Conservation (phyloP, 1,139 yeast genomes). For the Williopsis jadinii region DNA sequence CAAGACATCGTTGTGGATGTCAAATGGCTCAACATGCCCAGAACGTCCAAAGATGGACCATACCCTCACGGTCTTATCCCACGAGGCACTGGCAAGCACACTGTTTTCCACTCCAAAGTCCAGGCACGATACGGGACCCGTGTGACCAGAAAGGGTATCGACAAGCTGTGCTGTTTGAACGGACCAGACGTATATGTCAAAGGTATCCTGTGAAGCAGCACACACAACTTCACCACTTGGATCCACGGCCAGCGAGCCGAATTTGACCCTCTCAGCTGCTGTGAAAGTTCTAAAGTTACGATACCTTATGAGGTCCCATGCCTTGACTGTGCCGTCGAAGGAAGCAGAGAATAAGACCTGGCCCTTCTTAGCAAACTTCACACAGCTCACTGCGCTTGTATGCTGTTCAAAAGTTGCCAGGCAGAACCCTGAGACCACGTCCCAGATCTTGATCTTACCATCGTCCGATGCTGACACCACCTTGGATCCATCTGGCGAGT, state of each 20-base stretch:
- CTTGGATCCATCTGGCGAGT: slow-evolving; percentile 93
- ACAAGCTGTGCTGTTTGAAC: slow-evolving; percentile 91
- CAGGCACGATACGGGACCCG: slow-evolving; percentile 88
- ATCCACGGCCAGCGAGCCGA: slow-evolving; percentile 86
- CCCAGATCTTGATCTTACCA: slow-evolving; percentile 97
- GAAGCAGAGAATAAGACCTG: slow-evolving; percentile 88
- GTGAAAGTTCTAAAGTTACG: slow-evolving; percentile 94
- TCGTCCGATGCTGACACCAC: slow-evolving; percentile 94
- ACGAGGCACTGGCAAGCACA: slow-evolving; percentile 82
- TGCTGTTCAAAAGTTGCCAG: slow-evolving; percentile 90
- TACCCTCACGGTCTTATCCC: slow-evolving; percentile 92
- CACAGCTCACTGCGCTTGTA: slow-evolving; percentile 79
- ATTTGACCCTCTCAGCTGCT: slow-evolving; percentile 82
- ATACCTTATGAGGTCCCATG: slow-evolving; percentile 91
- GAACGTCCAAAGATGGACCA: slow-evolving; percentile 91
- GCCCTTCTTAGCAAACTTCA: slow-evolving; percentile 79
- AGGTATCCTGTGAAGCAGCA: slow-evolving; percentile 89
- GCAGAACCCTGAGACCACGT: slow-evolving; percentile 86
- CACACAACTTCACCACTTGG: slow-evolving; percentile 97
- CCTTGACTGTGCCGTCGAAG: slow-evolving; percentile 93
- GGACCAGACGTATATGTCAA: slow-evolving; percentile 93
- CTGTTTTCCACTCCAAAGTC: slow-evolving; percentile 80
- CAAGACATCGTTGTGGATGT: slow-evolving; percentile 79
- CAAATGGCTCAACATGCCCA: slow-evolving; percentile 85
- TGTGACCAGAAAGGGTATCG: slow-evolving; percentile 87